Evolutionary conservation across 2,329 filamentous ascomycete genomes (phyloP).

Genomic region (Diaporthe caulivora): DNA sequence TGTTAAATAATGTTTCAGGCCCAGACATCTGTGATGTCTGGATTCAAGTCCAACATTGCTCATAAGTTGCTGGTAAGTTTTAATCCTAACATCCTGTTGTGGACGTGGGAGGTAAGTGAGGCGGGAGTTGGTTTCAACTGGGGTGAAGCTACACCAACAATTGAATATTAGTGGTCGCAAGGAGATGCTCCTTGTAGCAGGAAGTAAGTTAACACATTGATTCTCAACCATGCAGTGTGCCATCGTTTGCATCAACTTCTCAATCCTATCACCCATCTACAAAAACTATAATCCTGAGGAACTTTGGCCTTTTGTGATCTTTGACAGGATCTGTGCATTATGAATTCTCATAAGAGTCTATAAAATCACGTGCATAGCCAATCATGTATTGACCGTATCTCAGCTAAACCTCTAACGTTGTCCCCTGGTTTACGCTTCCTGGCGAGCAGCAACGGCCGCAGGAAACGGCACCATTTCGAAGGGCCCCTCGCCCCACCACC

Average conservation of each 20-base stretch:
- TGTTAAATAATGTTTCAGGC: background rate
- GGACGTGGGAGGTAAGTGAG: background rate
- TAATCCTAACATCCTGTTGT: background rate
- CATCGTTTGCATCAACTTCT: too few species aligned
- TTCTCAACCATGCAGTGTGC: background rate
- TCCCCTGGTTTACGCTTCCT: background rate
- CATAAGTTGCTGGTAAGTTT: background rate
- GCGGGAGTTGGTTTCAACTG: background rate
- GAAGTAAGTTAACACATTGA: background rate
- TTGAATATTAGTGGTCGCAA: background rate
- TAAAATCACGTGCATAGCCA: background rate
- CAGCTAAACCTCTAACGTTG: background rate
- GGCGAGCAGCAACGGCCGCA: background rate
- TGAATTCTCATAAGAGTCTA: background rate
- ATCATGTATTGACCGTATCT: background rate
- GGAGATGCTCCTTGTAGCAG: background rate
- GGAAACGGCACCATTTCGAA: conserved; percentile 27
- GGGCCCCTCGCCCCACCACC: conserved; percentile 9
- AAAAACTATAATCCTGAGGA: background rate
- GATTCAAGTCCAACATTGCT: background rate
- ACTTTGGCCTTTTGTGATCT: background rate
- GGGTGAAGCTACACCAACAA: background rate
- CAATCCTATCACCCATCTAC: background rate
- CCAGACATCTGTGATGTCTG: background rate
- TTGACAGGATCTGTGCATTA: too few species aligned